Conservation (phyloP, 345 rosid genomes). For the Bruguiera sexangula region DNA sequence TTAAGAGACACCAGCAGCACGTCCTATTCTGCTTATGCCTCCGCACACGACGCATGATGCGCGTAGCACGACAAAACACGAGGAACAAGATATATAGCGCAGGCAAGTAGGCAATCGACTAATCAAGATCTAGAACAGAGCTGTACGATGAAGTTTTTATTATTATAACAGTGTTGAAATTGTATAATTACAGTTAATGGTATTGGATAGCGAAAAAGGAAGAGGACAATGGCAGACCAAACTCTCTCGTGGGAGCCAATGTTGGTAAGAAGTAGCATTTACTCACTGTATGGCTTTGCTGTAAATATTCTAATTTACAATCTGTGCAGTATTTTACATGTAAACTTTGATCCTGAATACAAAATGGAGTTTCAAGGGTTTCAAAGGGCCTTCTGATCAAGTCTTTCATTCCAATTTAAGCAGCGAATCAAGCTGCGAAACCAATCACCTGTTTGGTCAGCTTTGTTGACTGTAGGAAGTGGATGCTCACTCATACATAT, state of each 20-base stretch:
- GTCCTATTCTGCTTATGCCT: too few species aligned
- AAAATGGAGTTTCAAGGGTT: constrained; percentile 12
- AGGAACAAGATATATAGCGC: neutral
- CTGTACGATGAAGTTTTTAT: constrained; percentile 1
- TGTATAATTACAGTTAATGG: constrained; percentile 1
- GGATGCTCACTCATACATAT: constrained; percentile 97
- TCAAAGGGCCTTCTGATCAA: constrained; percentile 84
- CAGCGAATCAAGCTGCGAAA: constrained; percentile 91
- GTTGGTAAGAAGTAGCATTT: constrained; percentile 9
- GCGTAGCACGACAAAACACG: neutral
- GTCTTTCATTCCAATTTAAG: constrained; percentile 95
- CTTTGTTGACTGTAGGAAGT: constrained; percentile 89
- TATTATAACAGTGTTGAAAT: neutral
- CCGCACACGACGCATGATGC: too few species aligned
- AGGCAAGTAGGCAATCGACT: constrained; percentile 4
- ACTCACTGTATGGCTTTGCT: constrained; percentile 9
- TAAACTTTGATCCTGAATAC: constrained; percentile 16
- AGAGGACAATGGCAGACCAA: constrained; percentile 12
- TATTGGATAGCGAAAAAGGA: neutral
- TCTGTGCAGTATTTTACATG: constrained; percentile 41
- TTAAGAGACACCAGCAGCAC: too few species aligned
- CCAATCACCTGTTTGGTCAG: constrained; percentile 96
- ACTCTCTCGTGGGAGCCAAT: constrained; percentile 15
- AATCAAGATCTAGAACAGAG: constrained; percentile 1
- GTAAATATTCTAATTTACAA: constrained; percentile 17